phyloP scores from a whole-genome alignment of 2,329 filamentous ascomycete species.

The Trichophyton verrucosum region DNA sequence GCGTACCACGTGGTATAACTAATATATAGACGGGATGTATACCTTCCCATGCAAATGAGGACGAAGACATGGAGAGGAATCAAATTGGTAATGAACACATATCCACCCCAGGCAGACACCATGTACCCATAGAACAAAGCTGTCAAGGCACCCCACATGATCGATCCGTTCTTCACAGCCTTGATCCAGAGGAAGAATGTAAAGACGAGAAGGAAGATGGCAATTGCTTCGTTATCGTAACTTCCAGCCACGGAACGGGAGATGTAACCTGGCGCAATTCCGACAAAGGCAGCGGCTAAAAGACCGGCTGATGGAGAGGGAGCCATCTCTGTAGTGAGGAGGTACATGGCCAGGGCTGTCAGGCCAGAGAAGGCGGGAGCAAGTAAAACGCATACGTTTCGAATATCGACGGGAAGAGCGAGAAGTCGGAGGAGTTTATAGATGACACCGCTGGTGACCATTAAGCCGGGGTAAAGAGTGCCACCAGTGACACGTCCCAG shows the following conservation, averaged over 20 bases:
- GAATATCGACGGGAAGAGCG: conserved; percentile 88
- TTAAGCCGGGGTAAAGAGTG: conserved; percentile 95
- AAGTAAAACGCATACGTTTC: conserved; percentile 95
- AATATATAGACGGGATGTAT: conserved; percentile 86
- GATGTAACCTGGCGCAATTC: conserved; percentile 93
- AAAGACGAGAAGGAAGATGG: conserved; percentile 95
- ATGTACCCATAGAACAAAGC: conserved; percentile 99
- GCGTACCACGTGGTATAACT: conserved; percentile 98
- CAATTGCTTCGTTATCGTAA: conserved; percentile 99
- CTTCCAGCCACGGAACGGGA: conserved; percentile 94
- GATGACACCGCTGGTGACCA: conserved; percentile 97
- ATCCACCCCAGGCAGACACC: conserved; percentile 98
- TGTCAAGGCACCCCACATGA: conserved; percentile 89
- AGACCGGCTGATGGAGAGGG: conserved; percentile 89
- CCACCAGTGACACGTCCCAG: conserved; percentile 95
- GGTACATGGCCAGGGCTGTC: conserved; percentile 84
- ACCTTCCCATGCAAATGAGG: conserved; percentile 90
- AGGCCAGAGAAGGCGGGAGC: conserved; percentile 89
- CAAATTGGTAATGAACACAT: conserved; percentile 98
- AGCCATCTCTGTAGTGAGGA: conserved; percentile 94
- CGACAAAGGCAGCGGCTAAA: conserved; percentile 90
- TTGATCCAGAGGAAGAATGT: conserved; percentile 99
- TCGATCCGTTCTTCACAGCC: conserved; percentile 88
- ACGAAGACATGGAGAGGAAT: conserved; percentile 90
- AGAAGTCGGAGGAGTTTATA: conserved; percentile 86